Evolutionary conservation across 345 rosid species (phyloP).

Genomic region (Firmiana major): DNA sequence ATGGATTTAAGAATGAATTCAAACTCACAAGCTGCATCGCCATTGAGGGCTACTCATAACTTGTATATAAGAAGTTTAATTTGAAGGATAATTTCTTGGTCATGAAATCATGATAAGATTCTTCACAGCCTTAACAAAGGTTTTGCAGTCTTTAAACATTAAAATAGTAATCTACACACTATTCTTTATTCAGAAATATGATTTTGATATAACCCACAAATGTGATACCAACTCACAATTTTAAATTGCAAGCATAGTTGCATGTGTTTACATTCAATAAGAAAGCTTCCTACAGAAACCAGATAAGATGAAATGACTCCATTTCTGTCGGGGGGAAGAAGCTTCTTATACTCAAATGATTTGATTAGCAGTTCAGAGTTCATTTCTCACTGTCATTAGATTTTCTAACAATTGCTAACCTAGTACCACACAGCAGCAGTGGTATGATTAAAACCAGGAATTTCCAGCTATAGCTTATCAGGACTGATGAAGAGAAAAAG

Average conservation of each 20-base stretch:
- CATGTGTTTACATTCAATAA: not conserved
- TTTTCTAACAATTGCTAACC: not conserved
- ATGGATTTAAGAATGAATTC: not conserved
- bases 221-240: slow-evolving; percentile 4
- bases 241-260: not conserved
- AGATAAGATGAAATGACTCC: slow-evolving; percentile 8
- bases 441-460: not conserved
- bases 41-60: not conserved
- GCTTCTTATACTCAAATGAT: not conserved
- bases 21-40: not conserved
- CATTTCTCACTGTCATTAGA: slow-evolving; percentile 2
- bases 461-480: not conserved
- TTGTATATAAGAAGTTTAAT: not conserved
- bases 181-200: not conserved
- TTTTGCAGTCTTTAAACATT: not conserved
- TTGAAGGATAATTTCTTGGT: not conserved
- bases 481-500: not conserved
- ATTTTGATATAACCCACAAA: not conserved
- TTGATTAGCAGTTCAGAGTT: slow-evolving; percentile 5
- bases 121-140: not conserved
- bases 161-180: not conserved
- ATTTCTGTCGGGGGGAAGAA: slow-evolving; percentile 5
- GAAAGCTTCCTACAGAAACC: not conserved
- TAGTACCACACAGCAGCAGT: not conserved
- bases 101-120: not conserved